Evolutionary conservation across 345 rosid species (phyloP), one percentile per base, ranked within the genome.

Genomic region (Eutrema yunnanense): DNA sequence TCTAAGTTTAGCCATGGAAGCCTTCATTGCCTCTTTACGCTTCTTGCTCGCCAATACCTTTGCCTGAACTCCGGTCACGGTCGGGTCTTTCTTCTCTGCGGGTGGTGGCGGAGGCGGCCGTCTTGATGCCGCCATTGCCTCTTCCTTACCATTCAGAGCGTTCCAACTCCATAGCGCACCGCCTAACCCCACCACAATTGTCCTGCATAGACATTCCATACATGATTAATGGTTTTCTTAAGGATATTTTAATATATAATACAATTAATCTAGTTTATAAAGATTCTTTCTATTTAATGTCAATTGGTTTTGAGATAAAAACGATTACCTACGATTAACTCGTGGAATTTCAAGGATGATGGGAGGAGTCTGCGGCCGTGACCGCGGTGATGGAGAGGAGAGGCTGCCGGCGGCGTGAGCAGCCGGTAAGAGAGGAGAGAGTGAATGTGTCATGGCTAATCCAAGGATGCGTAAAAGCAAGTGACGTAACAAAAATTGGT

Each of bases 41-140:
- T 85, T 85, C 85, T 84, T 91, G 80, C 96, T 95, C 7, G 97
- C 97, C n/a, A 89, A 65, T 30, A 94, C 81, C 73, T 87, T 91
- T 2, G 96, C 98, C 68, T 77, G 92, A 42, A 89, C 81, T 7
- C 96, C 96, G n/a, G 85, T 89, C 76, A 88, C 70, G 67, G 64
- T 87, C 0, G 92, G 98, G 78, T 88, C 96, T 67, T 78, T 84
- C 72, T 86, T 91, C 87, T 91, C 93, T 67, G 0, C 42, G 0
- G 89, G 60, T 0, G 86, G 90, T 2, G 94, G 87, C 0, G 92
- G 86, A 0, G 96, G 89, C 0, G 92, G 87, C 81, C 89, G 81
- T 73, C 82, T 84, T 0, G 82, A 84, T 0, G 96, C 92, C 0
- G 92, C 96, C 62, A 68, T 79, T 4, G 92, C 90, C 7, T 58